phyloP scores from a whole-genome alignment of 2,329 filamentous ascomycete species.

The Chaetomium globosum region DNA sequence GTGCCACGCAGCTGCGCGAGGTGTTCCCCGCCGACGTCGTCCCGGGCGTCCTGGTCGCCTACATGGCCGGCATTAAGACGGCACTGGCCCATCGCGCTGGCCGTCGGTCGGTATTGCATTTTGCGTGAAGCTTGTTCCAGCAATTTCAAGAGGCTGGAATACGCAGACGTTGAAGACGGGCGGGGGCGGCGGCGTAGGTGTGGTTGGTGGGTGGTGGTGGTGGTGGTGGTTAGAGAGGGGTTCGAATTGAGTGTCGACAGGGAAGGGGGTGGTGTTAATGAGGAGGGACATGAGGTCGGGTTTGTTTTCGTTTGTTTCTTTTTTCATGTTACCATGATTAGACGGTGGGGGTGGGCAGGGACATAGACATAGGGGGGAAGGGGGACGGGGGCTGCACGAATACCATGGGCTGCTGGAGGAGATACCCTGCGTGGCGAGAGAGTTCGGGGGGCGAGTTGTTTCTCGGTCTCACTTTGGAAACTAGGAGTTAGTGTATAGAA shows the following conservation, averaged over 20 bases:
- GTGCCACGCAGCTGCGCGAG: conserved; percentile 55
- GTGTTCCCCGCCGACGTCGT: conserved; percentile 53
- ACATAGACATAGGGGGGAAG: too few species aligned
- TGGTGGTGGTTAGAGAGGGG: too few species aligned
- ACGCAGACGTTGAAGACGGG: background rate
- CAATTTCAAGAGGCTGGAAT: conserved; percentile 38
- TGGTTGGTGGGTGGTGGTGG: too few species aligned
- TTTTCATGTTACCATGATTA: background rate
- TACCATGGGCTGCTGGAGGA: too few species aligned
- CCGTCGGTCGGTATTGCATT: conserved; percentile 47
- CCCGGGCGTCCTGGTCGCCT: conserved; percentile 56
- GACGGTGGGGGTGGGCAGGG: too few species aligned
- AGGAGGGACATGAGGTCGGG: background rate
- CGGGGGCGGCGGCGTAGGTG: background rate
- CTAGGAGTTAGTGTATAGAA: too few species aligned
- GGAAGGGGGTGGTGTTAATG: background rate
- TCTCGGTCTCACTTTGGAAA: too few species aligned
- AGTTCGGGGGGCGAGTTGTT: too few species aligned
- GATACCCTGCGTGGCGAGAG: too few species aligned
- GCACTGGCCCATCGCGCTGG: conserved; percentile 56
- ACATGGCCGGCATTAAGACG: conserved; percentile 64
- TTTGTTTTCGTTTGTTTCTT: background rate
- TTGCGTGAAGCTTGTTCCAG: conserved; percentile 38
- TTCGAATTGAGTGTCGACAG: too few species aligned
- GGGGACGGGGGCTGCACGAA: too few species aligned